Base-by-base conservation (phyloP, 2,329 filamentous ascomycete species). In the Geosmithia flava region DNA sequence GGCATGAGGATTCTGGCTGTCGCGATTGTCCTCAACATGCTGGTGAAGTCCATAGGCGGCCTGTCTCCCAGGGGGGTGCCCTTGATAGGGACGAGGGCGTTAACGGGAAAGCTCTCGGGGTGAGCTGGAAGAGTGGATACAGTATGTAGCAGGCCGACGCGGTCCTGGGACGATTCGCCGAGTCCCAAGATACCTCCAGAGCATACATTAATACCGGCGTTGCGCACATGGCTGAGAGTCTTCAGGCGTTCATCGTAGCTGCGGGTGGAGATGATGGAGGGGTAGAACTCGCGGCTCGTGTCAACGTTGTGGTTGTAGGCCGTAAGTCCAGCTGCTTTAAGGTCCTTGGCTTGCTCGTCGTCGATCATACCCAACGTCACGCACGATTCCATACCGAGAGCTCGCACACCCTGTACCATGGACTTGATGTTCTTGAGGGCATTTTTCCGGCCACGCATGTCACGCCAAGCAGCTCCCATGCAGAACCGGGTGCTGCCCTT, bases 341-440 rank as follows among this genome's bases (percentile, higher is more conserved):
- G 75, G 68, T 93, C 85, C 59, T 78, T 77, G 27, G 89, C 89
- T 70, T 95, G 88, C 54, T 74, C 71, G 6, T 72, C 75, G 63
- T 95, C 87, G 56, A 95, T 88, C 89, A 95, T 95, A 56, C 89
- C 89, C 19, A 95, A 75, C 1, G 89, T 95, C n/a, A 95, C 89
- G 63, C 89, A 95, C 7, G 81, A 83, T 65, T 95, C 89, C 86
- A 95, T 91, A 45, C 83, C 86, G 75, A 95, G 75, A 1, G 67
- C 83, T 23, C 83, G 76, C 19, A 95, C 87, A 1, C 88, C 88
- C 49, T 79, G 74, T 3, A 95, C 80, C 89, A 95, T 95, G 47
- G 78, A 80, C 59, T 86, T 86, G 64, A 95, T 83, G 63, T 93
- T 93, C 65, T 81, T 82, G 47, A 95, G 69, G 53, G 80, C 83